Evolutionary conservation across 2,329 filamentous ascomycete genomes (phyloP), one percentile per base, ranked within the genome.

Genomic region (Xylariaceae sp.): DNA sequence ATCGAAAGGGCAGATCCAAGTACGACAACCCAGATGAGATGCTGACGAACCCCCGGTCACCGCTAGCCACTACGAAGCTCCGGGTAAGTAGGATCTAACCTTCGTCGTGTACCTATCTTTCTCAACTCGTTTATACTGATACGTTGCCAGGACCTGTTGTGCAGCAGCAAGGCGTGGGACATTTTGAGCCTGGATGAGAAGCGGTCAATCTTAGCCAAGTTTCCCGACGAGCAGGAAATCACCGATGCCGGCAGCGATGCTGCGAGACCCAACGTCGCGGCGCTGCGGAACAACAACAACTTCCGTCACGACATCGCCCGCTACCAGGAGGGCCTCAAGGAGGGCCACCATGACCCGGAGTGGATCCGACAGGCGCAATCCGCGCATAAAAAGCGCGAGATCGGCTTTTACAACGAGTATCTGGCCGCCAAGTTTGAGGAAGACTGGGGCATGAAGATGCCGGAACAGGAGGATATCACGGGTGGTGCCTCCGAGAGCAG

Each of bases 281-380:
- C 74, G 14, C 72, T 81, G 10, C 73, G 74, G 56, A 80, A 77
- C 60, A 78, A 78, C 64, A 73, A 79, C 61, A 74, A 74, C 60
- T 81, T 81, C 63, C 77, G 79, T 10, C 69, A 78, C 45, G 77
- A 79, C 64, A 75, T 77, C 49, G 73, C 76, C 0, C 72, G 72
- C 2, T 81, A 80, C 64, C 75, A 74, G 26, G 75, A 78, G 32
- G 73, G 80, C 59, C 68, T 85, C 18, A 60, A 67, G 4, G 69
- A 72, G 37, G 82, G 82, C 2, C 76, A 74, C 32, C 79, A 84
- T 54, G 81, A 84, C 60, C 74, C 76, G 1, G 74, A 75, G 14
- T 85, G 82, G 82, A 74, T 86, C 7, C 70, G 66, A 16, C 73
- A 79, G 52, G 82, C 83, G 1, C 83, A 79, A 73, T 67, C 67